These are phyloP conservation scores for Agaricales sp. DNA, from an alignment of 1,284 basidiomycete species.

Conservation along the genomic window DNA sequence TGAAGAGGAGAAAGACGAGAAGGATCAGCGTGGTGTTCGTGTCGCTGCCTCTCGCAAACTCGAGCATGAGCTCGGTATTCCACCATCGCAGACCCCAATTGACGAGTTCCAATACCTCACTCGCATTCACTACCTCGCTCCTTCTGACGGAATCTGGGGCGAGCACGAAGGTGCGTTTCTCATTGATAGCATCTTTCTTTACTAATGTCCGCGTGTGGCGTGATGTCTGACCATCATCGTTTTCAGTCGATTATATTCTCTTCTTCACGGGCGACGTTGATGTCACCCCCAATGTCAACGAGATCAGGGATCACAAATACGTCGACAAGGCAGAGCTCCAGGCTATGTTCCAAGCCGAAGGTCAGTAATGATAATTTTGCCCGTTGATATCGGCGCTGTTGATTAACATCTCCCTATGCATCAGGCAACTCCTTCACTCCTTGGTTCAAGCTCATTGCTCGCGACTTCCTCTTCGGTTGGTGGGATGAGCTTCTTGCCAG, in stretches of 20 bases:
- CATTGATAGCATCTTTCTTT: not conserved
- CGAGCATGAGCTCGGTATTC: constrained; percentile 95
- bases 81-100: constrained; percentile 62
- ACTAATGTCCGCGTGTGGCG: not conserved
- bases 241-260: constrained; percentile 92
- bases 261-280: constrained; percentile 88
- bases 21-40: constrained; percentile 78
- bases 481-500: constrained; percentile 84
- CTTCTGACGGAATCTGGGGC: constrained; percentile 90
- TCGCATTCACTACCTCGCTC: constrained; percentile 95
- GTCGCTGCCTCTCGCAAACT: constrained; percentile 91
- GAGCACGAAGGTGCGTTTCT: constrained; percentile 86
- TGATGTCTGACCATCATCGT: constrained; percentile 1
- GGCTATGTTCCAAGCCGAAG: constrained; percentile 78
- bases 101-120: constrained; percentile 94
- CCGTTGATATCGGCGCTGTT: constrained; percentile 7
- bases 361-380: constrained; percentile 30
- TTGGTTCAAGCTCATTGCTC: constrained; percentile 98
- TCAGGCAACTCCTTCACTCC: constrained; percentile 88
- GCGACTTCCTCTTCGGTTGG: constrained; percentile 97
- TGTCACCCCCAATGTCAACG: constrained; percentile 82
- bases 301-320: constrained; percentile 88
- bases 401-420: constrained; percentile 5
- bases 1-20: constrained; percentile 69
- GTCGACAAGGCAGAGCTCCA: constrained; percentile 87